Evolutionary conservation across 257 asterid genomes (phyloP).

Genomic region (Capsicum chinense): DNA sequence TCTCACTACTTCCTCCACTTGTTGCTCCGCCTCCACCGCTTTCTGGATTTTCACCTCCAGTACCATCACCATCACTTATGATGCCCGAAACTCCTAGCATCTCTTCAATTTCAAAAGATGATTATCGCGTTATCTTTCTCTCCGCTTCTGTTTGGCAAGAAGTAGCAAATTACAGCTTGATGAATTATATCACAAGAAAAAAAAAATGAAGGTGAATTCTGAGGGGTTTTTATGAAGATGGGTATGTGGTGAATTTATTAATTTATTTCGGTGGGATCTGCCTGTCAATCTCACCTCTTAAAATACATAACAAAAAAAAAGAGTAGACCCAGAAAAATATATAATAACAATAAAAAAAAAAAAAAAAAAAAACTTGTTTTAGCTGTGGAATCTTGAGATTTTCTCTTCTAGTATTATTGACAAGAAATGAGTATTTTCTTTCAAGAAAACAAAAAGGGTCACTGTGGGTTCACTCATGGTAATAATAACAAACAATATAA

Average conservation of each 20-base stretch:
- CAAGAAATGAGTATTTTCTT: constrained; percentile 29
- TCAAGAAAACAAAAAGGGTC: constrained; percentile 37
- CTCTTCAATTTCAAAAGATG: background rate
- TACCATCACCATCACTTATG: constrained; percentile 41
- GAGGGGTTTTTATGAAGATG: constrained; percentile 72
- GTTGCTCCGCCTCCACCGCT: constrained; percentile 54
- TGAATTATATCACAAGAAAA: constrained; percentile 37
- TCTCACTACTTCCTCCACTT: constrained; percentile 76
- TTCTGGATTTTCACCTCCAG: constrained; percentile 44
- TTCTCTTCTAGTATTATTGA: constrained; percentile 34
- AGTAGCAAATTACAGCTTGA: constrained; percentile 37
- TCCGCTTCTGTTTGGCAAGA: background rate
- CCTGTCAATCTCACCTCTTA: constrained; percentile 75
- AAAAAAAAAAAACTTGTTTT: background rate
- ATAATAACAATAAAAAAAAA: background rate
- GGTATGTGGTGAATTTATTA: constrained; percentile 83
- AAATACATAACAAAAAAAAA: constrained; percentile 23
- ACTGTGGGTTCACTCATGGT: constrained; percentile 33
- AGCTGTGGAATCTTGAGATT: constrained; percentile 56
- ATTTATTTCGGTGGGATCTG: constrained; percentile 93
- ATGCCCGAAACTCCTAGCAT: constrained; percentile 64
- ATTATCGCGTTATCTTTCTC: background rate
- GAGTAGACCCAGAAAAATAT: constrained; percentile 26
- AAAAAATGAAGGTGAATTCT: constrained; percentile 76
- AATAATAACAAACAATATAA: background rate